Evolutionary conservation across 2,329 filamentous ascomycete genomes (phyloP).

Genomic region (Ceratocystis huliohia): DNA sequence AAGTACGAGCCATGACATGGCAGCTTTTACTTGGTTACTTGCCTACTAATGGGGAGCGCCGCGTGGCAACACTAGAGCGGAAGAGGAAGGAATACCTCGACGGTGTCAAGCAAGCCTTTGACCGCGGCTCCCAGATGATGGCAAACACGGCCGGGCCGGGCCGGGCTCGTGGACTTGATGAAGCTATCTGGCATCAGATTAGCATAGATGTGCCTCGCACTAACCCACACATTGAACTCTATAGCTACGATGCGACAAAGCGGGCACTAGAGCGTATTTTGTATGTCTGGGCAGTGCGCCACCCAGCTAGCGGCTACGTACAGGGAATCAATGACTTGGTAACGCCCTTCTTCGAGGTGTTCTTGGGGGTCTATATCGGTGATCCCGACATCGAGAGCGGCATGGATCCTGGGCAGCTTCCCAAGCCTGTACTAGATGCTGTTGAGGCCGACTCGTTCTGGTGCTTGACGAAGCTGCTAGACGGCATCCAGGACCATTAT

Average conservation of each 20-base stretch:
- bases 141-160: conserved; percentile 12
- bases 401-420: conserved; percentile 93
- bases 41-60: conserved; percentile 87
- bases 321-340: conserved; percentile 98
- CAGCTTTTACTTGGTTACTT: conserved; percentile 89
- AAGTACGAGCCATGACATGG: conserved; percentile 98
- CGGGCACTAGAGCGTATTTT: conserved; percentile 85
- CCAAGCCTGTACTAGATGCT: conserved; percentile 79
- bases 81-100: conserved; percentile 96
- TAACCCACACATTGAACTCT: conserved; percentile 89
- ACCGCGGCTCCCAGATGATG: conserved; percentile 38
- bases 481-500: conserved; percentile 98
- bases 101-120: conserved; percentile 64
- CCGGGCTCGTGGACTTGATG: conserved; percentile 61
- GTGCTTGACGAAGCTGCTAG: conserved; percentile 95
- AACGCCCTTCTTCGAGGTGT: conserved; percentile 96
- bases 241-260: conserved; percentile 92
- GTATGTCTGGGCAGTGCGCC: conserved; percentile 94
- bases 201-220: conserved; percentile 95
- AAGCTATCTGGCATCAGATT: conserved; percentile 99
- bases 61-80: conserved; percentile 77
- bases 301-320: conserved; percentile 94
- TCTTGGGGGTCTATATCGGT: conserved; percentile 88
- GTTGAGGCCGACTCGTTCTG: conserved; percentile 97
- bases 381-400: conserved; percentile 82